Conservation (phyloP, 257 asterid species). For the Gentiana macrophylla region DNA sequence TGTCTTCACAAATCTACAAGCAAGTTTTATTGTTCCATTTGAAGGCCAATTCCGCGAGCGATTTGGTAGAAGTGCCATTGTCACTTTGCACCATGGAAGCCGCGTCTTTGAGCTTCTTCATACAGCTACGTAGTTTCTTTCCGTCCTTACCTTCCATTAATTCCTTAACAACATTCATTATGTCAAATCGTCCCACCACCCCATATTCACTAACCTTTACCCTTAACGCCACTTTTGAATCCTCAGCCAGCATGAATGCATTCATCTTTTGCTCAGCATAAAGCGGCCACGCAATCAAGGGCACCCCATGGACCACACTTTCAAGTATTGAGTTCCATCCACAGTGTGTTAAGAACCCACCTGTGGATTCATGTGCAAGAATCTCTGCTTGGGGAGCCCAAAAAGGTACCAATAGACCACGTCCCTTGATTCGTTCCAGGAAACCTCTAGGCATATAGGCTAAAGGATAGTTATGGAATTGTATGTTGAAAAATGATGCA, state of each 20-base stretch:
- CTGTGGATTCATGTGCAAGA: slow-evolving; percentile 25
- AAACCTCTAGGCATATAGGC: slow-evolving; percentile 29
- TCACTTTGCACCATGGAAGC: slow-evolving; percentile 19
- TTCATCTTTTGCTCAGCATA: slow-evolving; percentile 20
- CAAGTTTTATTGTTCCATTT: slow-evolving; percentile 4
- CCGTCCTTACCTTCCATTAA: slow-evolving; percentile 20
- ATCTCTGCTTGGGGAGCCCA: slow-evolving; percentile 38
- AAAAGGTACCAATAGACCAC: slow-evolving; percentile 21
- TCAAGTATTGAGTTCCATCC: slow-evolving; percentile 51
- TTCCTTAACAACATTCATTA: slow-evolving; percentile 12
- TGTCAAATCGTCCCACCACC: slow-evolving; percentile 29
- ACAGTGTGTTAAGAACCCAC: slow-evolving; percentile 33
- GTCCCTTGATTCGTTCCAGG: slow-evolving; percentile 4
- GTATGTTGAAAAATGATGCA: slow-evolving; percentile 17
- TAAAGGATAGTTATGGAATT: slow-evolving; percentile 11
- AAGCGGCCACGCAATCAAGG: slow-evolving; percentile 22
- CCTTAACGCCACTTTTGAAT: slow-evolving; percentile 9
- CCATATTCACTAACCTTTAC: slow-evolving; percentile 18
- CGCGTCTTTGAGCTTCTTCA: slow-evolving; percentile 9
- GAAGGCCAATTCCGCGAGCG: slow-evolving; percentile 10
- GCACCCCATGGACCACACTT: slow-evolving; percentile 28
- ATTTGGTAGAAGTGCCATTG: slow-evolving; percentile 16
- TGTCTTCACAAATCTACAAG: too few species aligned
- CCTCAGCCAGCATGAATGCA: slow-evolving; percentile 21
- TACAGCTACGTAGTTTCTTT: slow-evolving; percentile 1